These are phyloP conservation scores for Tilletia caries DNA, from an alignment of 1,284 basidiomycete genomes.

Conservation along the genomic window DNA sequence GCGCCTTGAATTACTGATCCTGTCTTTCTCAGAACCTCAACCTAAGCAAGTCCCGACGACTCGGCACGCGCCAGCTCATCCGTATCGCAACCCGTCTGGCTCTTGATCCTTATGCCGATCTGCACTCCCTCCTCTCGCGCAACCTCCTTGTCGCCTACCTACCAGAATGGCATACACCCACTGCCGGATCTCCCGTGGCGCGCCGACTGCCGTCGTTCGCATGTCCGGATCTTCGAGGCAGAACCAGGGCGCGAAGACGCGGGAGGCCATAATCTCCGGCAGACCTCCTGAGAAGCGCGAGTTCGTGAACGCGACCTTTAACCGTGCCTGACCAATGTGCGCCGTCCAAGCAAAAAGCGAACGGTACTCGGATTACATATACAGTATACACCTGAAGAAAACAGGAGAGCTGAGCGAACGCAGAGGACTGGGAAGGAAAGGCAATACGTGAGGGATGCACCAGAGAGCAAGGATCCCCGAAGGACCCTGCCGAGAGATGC, in stretches of 20 bases:
- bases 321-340: no score
- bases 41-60: conserved; percentile 48
- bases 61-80: conserved; percentile 54
- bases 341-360: no score
- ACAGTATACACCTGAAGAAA: no score
- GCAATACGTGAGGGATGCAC: no score
- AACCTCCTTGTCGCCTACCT: conserved; percentile 53
- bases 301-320: conserved; percentile 21
- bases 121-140: conserved; percentile 47
- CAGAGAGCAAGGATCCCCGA: no score
- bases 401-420: no score
- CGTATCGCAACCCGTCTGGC: conserved; percentile 51
- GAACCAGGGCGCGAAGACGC: conserved; percentile 24
- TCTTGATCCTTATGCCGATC: conserved; percentile 39
- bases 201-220: conserved; percentile 26
- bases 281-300: conserved; percentile 26
- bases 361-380: no score
- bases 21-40: conserved; percentile 26
- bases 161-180: conserved; percentile 42
- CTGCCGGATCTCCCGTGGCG: conserved; percentile 28
- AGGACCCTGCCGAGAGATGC: no score
- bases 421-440: no score
- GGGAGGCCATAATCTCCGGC: conserved; percentile 27
- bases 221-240: conserved; percentile 39
- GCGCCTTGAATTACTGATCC: background rate